Evolutionary conservation across 768 basidiomycete species (phyloP).

Genomic region (Asterophora lycoperdoides): DNA sequence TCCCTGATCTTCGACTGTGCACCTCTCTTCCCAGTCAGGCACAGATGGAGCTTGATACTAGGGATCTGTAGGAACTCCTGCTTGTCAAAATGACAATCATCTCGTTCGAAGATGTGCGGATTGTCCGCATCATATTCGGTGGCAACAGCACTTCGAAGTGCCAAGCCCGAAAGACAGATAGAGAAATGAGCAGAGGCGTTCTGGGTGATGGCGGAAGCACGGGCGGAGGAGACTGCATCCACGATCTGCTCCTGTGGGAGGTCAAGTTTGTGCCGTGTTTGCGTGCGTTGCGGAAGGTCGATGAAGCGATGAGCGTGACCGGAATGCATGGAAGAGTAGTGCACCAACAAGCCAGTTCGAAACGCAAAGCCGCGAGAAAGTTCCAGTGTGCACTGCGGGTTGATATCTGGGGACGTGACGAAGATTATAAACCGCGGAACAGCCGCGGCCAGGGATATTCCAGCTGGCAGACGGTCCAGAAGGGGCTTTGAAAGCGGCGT

Average conservation of each 20-base stretch:
- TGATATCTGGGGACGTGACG: slow-evolving; percentile 76
- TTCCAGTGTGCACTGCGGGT: slow-evolving; percentile 61
- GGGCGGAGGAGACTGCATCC: slow-evolving; percentile 41
- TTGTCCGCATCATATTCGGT: slow-evolving; percentile 68
- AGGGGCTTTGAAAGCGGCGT: slow-evolving; percentile 19
- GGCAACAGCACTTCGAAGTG: slow-evolving; percentile 58
- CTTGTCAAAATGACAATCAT: slow-evolving; percentile 38
- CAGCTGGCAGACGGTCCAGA: slow-evolving; percentile 46
- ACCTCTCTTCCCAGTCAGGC: slow-evolving; percentile 24
- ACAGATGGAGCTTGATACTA: slow-evolving; percentile 23
- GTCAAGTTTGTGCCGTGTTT: slow-evolving; percentile 49
- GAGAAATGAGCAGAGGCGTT: slow-evolving; percentile 40
- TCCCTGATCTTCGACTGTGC: slow-evolving; percentile 26
- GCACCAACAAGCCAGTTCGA: slow-evolving; percentile 47
- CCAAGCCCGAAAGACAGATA: slow-evolving; percentile 42
- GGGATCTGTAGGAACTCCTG: slow-evolving; percentile 45
- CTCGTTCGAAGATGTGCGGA: slow-evolving; percentile 51
- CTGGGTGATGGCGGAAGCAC: slow-evolving; percentile 26
- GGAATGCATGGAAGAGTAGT: slow-evolving; percentile 50
- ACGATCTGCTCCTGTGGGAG: slow-evolving; percentile 49
- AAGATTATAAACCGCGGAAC: slow-evolving; percentile 62
- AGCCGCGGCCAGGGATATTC: slow-evolving; percentile 52
- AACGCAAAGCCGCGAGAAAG: slow-evolving; percentile 68
- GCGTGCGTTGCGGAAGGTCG: slow-evolving; percentile 31
- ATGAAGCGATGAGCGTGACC: slow-evolving; percentile 35